Conservation (phyloP, 1,139 yeast genomes). For the Yamadazyma dendronema region DNA sequence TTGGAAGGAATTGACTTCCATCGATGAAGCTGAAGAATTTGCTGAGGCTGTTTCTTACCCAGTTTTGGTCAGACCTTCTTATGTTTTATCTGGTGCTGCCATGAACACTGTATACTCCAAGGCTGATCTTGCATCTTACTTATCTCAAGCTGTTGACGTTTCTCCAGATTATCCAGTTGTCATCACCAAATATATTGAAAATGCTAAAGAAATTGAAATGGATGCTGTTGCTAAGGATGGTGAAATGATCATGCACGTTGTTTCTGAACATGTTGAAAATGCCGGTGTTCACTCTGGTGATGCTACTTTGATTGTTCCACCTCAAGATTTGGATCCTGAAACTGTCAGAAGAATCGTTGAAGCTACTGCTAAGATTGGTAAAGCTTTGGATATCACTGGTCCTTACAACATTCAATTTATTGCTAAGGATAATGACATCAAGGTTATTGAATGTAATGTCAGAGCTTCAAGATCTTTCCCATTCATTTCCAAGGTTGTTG, state of each 20-base stretch:
- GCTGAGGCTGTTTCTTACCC: slow-evolving; percentile 93
- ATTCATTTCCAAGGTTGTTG: slow-evolving; percentile 95
- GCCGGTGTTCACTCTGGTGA: slow-evolving; percentile 99
- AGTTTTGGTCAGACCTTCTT: slow-evolving; percentile 95
- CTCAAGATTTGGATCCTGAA: slow-evolving; percentile 91
- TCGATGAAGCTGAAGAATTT: slow-evolving; percentile 89
- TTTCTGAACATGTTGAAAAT: slow-evolving; percentile 97
- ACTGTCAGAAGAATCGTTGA: slow-evolving; percentile 88
- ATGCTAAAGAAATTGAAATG: slow-evolving; percentile 98
- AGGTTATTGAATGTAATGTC: slow-evolving; percentile 97
- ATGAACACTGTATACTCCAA: slow-evolving; percentile 94
- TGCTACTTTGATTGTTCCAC: slow-evolving; percentile 96
- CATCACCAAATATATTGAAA: slow-evolving; percentile 93
- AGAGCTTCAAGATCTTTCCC: slow-evolving; percentile 99
- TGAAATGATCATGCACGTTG: slow-evolving; percentile 93
- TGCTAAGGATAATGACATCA: slow-evolving; percentile 85
- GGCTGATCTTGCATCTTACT: slow-evolving; percentile 83
- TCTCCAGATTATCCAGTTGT: slow-evolving; percentile 98
- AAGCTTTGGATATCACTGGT: slow-evolving; percentile 95
- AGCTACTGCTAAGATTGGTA: slow-evolving; percentile 95
- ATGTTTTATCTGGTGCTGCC: slow-evolving; percentile 97
- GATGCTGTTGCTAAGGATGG: slow-evolving; percentile 98
- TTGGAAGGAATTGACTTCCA: slow-evolving; percentile 95
- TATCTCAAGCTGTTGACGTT: slow-evolving; percentile 94
- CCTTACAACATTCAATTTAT: slow-evolving; percentile 97